These are phyloP conservation scores for Colletotrichum trifolii DNA, from an alignment of 2,329 filamentous ascomycete genomes.

Conservation along the genomic window DNA sequence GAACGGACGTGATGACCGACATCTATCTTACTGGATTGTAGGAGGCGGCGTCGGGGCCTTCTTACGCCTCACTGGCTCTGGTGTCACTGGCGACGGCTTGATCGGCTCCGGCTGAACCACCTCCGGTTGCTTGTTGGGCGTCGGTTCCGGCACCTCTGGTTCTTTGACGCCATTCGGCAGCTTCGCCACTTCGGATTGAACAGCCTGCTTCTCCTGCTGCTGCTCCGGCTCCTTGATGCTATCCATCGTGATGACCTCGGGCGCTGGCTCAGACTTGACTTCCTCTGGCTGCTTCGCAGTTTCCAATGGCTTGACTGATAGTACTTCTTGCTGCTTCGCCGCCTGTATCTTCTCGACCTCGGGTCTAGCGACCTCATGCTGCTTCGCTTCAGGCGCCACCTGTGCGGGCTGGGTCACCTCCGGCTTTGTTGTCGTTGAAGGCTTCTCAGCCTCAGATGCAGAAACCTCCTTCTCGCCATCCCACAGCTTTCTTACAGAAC, in stretches of 20 bases:
- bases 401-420: neutral
- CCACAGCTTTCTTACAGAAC: conserved; percentile 59
- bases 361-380: neutral
- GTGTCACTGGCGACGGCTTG: neutral
- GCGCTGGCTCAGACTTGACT: neutral
- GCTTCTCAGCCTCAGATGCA: neutral
- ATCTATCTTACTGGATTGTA: conserved; percentile 15
- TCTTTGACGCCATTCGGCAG: neutral
- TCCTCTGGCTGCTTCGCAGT: neutral
- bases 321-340: neutral
- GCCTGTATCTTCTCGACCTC: neutral
- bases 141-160: neutral
- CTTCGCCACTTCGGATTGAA: conserved; percentile 1
- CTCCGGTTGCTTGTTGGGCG: neutral
- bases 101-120: neutral
- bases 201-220: neutral
- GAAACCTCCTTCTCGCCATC: conserved; percentile 39
- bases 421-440: neutral
- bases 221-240: neutral
- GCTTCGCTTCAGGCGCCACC: neutral
- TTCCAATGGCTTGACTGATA: neutral
- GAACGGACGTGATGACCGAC: too few relatives aligned
- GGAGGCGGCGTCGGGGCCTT: conserved; percentile 26
- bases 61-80: conserved; percentile 13
- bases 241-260: neutral